A percentile compares a stretch with the other conserved stretches of the same genome.
Conservation (phyloP, 495 filamentous ascomycete species). For the Amphirosellinia nigrospora region DNA sequence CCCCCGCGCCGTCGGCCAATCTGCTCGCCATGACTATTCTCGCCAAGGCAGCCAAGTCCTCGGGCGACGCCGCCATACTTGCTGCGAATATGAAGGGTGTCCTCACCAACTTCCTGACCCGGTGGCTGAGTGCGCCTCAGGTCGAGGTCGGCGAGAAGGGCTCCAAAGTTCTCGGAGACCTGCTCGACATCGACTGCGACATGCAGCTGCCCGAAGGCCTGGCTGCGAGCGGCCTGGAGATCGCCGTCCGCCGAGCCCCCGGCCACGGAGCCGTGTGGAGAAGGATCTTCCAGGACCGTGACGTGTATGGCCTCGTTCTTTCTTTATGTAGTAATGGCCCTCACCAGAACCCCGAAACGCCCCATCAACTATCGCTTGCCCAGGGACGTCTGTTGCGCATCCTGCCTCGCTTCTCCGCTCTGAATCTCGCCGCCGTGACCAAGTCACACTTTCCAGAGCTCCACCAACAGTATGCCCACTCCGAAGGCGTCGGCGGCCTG, state of each 20-base stretch:
- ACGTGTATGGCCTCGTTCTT: conserved; percentile 70
- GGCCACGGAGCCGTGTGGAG: conserved; percentile 78
- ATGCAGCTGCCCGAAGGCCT: conserved; percentile 52
- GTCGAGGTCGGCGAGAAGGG: conserved; percentile 78
- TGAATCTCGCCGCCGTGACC: conserved; percentile 69
- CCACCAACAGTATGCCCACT: conserved; percentile 56
- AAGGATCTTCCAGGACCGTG: conserved; percentile 68
- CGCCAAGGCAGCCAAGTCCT: conserved; percentile 67
- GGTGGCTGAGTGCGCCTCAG: conserved; percentile 75
- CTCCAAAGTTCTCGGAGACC: conserved; percentile 66
- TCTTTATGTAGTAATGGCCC: conserved; percentile 58
- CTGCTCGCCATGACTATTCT: conserved; percentile 72
- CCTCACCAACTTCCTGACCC: conserved; percentile 63
- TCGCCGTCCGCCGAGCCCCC: conserved; percentile 44
- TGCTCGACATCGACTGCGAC: conserved; percentile 72
- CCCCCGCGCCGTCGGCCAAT: conserved; percentile 70
- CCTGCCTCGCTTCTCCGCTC: conserved; percentile 66
- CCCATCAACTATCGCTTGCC: conserved; percentile 72
- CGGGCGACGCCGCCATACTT: conserved; percentile 71
- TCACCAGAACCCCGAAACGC: conserved; percentile 50
- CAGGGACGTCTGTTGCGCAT: conserved; percentile 78
- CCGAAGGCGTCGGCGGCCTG: conserved; percentile 58
- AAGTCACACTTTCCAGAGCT: conserved; percentile 65
- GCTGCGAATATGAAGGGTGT: conserved; percentile 65
- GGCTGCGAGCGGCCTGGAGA: conserved; percentile 37